Percentiles rank a stretch among this genome's conserved stretches.
These are phyloP conservation scores for Acacia crassicarpa DNA, from an alignment of 306 rosid species.

Conservation along the genomic window DNA sequence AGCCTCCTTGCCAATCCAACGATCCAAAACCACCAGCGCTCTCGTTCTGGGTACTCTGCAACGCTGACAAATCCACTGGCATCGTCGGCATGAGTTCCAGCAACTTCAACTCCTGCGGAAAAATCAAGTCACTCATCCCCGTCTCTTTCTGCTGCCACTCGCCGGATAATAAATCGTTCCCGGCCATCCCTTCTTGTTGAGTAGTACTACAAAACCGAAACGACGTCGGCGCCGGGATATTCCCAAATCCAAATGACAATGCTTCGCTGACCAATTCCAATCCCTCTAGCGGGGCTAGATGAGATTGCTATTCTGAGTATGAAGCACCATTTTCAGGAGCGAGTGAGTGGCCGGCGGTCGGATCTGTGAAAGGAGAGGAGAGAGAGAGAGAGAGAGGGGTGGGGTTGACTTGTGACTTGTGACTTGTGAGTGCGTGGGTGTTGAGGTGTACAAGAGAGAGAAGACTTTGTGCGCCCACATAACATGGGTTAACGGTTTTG, in stretches of 20 bases:
- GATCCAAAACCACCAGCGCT: slow-evolving; percentile 57
- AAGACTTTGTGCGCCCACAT: too few species aligned
- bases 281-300: neutral
- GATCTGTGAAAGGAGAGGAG: too few species aligned
- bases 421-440: too few species aligned
- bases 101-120: slow-evolving; percentile 45
- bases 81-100: slow-evolving; percentile 53
- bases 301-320: neutral
- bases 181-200: neutral
- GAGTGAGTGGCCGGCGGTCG: too few species aligned
- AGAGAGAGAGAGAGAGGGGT: too few species aligned
- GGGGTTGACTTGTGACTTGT: too few species aligned
- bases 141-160: slow-evolving; percentile 48
- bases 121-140: neutral
- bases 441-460: too few species aligned
- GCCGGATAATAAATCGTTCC: neutral
- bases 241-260: slow-evolving; percentile 54
- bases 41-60: slow-evolving; percentile 39
- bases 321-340: too few species aligned
- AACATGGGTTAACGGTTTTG: too few species aligned
- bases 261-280: slow-evolving; percentile 32
- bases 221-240: slow-evolving; percentile 50
- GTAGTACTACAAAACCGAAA: slow-evolving; percentile 21
- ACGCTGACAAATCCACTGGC: slow-evolving; percentile 53
- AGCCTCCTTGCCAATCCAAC: slow-evolving; percentile 75